Conservation (phyloP, 495 filamentous ascomycete genomes). For the Lophiotrema nucula region DNA sequence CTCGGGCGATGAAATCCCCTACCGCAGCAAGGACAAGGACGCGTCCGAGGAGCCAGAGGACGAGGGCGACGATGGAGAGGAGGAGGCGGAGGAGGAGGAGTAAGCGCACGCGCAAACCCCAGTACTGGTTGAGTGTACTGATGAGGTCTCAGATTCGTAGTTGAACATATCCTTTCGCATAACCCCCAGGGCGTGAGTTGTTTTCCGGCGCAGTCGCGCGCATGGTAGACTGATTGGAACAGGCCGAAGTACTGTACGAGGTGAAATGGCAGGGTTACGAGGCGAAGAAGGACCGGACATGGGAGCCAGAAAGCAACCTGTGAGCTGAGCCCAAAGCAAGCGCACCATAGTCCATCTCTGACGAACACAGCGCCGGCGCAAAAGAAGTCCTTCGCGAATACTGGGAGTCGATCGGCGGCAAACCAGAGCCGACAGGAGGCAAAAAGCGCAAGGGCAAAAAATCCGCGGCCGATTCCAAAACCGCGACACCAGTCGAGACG, state of each 20-base stretch:
- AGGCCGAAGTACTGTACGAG: slow-evolving; percentile 38
- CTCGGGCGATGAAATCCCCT: slow-evolving; percentile 25
- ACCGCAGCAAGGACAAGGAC: slow-evolving; percentile 9
- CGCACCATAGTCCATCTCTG: background rate
- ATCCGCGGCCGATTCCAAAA: slow-evolving; percentile 13
- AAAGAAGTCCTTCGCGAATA: slow-evolving; percentile 56
- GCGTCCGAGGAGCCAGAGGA: slow-evolving; percentile 41
- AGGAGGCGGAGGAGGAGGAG: slow-evolving; percentile 45
- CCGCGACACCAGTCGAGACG: slow-evolving; percentile 5
- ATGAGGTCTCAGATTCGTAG: slow-evolving; percentile 54
- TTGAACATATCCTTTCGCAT: slow-evolving; percentile 59
- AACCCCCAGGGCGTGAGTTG: slow-evolving; percentile 34
- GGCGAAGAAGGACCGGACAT: slow-evolving; percentile 53
- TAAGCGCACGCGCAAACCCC: slow-evolving; percentile 40
- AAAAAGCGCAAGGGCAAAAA: slow-evolving; percentile 28
- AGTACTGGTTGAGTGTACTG: slow-evolving; percentile 33
- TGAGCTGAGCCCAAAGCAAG: slow-evolving; percentile 38
- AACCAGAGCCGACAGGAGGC: slow-evolving; percentile 42
- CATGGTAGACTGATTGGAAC: slow-evolving; percentile 1
- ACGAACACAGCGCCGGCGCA: slow-evolving; percentile 45
- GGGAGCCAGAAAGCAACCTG: slow-evolving; percentile 61
- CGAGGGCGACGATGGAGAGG: slow-evolving; percentile 42
- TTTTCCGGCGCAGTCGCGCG: background rate
- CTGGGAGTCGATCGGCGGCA: slow-evolving; percentile 56
- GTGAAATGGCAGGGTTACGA: slow-evolving; percentile 68